Base-by-base conservation (phyloP, 163 green algal species). In the Scenedesmus sp. region DNA sequence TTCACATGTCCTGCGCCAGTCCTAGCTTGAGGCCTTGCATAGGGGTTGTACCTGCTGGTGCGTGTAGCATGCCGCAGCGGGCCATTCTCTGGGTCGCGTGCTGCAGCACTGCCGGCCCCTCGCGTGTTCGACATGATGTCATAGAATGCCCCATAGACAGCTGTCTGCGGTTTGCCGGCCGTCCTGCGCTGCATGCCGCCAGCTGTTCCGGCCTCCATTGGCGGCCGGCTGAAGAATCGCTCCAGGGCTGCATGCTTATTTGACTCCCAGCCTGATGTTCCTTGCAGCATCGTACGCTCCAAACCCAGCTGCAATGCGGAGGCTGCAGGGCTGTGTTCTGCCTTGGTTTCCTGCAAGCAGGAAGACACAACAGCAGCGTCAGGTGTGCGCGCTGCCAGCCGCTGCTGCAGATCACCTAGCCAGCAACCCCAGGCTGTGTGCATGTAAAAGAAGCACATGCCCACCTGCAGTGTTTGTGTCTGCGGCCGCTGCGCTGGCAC, bases 201-300 rank as follows among this genome's bases (percentile, higher is more conserved):
- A 42, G 37, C 13, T 33, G 26, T 46, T 68, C 15, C 43, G n/a
- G 16, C n/a, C 42, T 88, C 42, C 20, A 43, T 40, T 88, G 83
- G 40, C 33, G 20, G 42, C 26, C 84, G 65, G 61, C 24, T 70
- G 65, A 89, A 89, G 84, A 89, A 89, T 13, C 84, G 84, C 84
- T 89, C 84, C 22, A 89, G 56, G 15, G 84, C 84, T 33, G 84
- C 84, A 81, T 89, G 84, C 84, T 89, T 89, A 40, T 68, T 68
- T 42, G 40, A 33, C 12, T 89, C 84, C 84, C 84, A 83, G 24
- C 61, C 37, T 18, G 42, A 44, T 10, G 84, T 89, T 26, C 70
- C 20, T 12, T 89, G 84, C 84, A 89, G 22, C 76, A 89, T 65
- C 49, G 59, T 81, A 5, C n/a, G n/a, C n/a, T n/a, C n/a, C n/a